Base-by-base conservation (phyloP, 352 stramenopile species). In the Phytophthora hibernalis region DNA sequence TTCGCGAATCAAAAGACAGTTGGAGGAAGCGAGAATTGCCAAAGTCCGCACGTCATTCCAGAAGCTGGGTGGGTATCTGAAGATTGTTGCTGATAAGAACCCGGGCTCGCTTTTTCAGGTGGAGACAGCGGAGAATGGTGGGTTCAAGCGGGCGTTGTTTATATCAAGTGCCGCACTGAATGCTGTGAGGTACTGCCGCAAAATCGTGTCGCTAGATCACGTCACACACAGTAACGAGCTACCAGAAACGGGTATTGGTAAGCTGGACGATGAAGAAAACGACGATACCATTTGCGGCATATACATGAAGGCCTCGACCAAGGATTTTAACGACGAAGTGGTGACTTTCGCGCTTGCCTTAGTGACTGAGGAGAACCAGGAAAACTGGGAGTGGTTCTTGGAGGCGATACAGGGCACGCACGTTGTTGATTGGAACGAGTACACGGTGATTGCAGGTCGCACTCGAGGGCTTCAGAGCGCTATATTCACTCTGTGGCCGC, bases 301-400 rank as follows among this genome's bases (percentile, higher is more conserved):
- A 10, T 93, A 90, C 38, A 31, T 93, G 21, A 91, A 89, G 55
- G 85, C 85, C 3, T 71, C 74, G n/a, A 85, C 75, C 0, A 91
- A 92, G 55, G 85, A 92, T 51, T 85, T 78, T n/a, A 92, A 91
- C 55, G 84, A 93, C 56, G 70, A 87, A 24, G 74, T 87, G 9
- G 35, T 93, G 0, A 81, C 83, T 1, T 86, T 93, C 21, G 83
- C 85, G 0, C 59, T 92, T 31, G 85, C 85, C 26, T 75, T 93
- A 20, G 85, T 93, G 20, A 72, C 61, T 12, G 72, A 87, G 24
- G 85, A 93, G 61, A 79, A 82, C 43, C 72, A 91, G 65, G 48
- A 75, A 15, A 91, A 83, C 66, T 93, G 85, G 85, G 83, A 85
- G 55, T 93, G 85, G 85, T 93, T 93, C 49, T 49, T 93, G 45